These are phyloP conservation scores for Teunomyces barrocoloradensis DNA, from an alignment of 805 yeast species.

Conservation along the genomic window DNA sequence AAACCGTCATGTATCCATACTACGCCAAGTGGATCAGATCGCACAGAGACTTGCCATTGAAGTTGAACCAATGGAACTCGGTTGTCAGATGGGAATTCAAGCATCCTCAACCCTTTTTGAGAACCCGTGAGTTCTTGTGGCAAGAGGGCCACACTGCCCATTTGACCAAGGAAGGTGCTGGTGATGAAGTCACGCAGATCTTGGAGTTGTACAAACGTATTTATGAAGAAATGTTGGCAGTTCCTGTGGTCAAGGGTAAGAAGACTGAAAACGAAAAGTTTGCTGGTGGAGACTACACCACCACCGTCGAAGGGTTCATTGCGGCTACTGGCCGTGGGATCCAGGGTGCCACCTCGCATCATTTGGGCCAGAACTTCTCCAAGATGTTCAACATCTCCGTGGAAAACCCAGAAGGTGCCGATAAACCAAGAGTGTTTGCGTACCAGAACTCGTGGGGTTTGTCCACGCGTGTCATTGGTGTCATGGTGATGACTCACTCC, in stretches of 20 bases:
- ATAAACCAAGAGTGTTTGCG: slow-evolving; percentile 80
- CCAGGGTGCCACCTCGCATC: slow-evolving; percentile 98
- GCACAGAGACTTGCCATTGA: slow-evolving; percentile 95
- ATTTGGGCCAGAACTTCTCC: slow-evolving; percentile 96
- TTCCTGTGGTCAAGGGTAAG: slow-evolving; percentile 91
- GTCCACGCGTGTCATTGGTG: slow-evolving; percentile 98
- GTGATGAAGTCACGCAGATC: slow-evolving; percentile 79
- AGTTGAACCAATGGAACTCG: slow-evolving; percentile 98
- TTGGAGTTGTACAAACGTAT: slow-evolving; percentile 81
- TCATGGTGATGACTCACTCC: slow-evolving; percentile 98
- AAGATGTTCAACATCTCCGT: slow-evolving; percentile 96
- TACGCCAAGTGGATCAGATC: slow-evolving; percentile 99
- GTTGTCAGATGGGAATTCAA: slow-evolving; percentile 99
- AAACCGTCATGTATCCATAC: slow-evolving; percentile 99
- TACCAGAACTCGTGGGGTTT: slow-evolving; percentile 99
- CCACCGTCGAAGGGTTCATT: slow-evolving; percentile 94
- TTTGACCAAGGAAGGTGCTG: slow-evolving; percentile 78
- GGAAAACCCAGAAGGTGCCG: slow-evolving; percentile 91
- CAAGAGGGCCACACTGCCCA: slow-evolving; percentile 99
- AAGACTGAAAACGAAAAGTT: slow-evolving; percentile 98
- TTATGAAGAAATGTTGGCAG: slow-evolving; percentile 91
- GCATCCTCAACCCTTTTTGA: slow-evolving; percentile 98
- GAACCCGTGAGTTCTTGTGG: slow-evolving; percentile 99
- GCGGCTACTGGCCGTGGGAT: slow-evolving; percentile 99
- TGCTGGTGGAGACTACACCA: slow-evolving; percentile 96